phyloP scores from a whole-genome alignment of 441 rosid genomes.

The Biscutella laevigata region DNA sequence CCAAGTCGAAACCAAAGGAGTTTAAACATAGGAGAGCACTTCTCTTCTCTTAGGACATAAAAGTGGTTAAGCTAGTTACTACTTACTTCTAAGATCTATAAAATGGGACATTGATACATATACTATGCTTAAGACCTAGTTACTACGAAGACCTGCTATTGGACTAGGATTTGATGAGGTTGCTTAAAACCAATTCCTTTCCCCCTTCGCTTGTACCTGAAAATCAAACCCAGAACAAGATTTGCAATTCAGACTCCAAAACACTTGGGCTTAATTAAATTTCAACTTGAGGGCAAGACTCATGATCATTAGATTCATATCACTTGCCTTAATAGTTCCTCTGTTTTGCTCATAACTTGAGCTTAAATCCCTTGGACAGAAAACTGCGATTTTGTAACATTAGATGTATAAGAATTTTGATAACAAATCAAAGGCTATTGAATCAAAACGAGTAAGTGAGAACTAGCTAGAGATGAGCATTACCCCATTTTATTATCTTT shows the following conservation, averaged over 20 bases:
- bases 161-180: neutral
- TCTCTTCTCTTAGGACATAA: neutral
- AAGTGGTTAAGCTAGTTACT: neutral
- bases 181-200: neutral
- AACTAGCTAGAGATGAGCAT: conserved; percentile 1
- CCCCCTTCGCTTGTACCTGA: neutral
- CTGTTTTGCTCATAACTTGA: conserved; percentile 28
- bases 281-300: neutral
- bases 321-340: neutral
- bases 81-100: neutral
- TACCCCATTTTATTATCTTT: conserved; percentile 27
- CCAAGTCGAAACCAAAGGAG: neutral
- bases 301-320: neutral
- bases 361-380: conserved; percentile 51
- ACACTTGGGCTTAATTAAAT: neutral
- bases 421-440: neutral
- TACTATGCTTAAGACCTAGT: no score
- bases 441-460: conserved; percentile 1
- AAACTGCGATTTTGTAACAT: conserved; percentile 30
- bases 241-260: neutral
- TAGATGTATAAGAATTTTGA: neutral
- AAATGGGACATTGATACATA: neutral
- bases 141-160: neutral
- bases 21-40: neutral
- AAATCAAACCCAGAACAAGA: neutral